Evolutionary conservation across 2,329 filamentous ascomycete genomes (phyloP), one percentile per base, ranked within the genome.

Genomic region (Stachybotrys elegans): DNA sequence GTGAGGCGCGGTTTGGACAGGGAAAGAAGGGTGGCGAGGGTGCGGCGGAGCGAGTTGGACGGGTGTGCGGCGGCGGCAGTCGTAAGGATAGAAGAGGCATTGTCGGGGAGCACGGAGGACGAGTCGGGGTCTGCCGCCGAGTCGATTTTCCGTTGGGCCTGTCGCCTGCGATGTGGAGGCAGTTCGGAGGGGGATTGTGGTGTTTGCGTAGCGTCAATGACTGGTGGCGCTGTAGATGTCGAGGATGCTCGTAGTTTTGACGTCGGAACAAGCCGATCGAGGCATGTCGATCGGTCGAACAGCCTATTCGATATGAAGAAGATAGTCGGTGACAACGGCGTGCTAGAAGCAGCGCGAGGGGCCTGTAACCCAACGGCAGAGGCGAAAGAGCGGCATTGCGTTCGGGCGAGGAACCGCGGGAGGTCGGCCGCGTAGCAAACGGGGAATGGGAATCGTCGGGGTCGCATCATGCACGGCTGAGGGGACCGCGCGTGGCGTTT

Each of bases 1-100:
- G 89, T 92, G 40, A 98, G 81, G 43, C 92, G 89, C 4, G 93
- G 93, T 63, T 98, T 98, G n/a, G 91, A 86, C 52, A 98, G 83
- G 21, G 93, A 88, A 50, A 98, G 83, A 57, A 89, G 89, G 22
- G 88, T 83, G 19, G 90, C 86, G 51, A 93, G 61, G 44, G 81
- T 76, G 45, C 90, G 87, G 20, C 78, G 76, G 42, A 78, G 45
- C 14, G 80, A 81, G 51, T 70, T 60, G 7, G 66, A 60, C 7
- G 70, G 77, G 43, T 71, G 73, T 40, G 66, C 65, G 39, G 71
- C 75, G 44, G 73, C 80, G 38, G 65, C 67, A 40, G 68, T 69
- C 31, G 79, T 71, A 19, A 84, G 72, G 14, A 74, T 63, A 5
- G 79, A 75, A 4, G 81, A 83, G 16, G 76, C 73, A 60, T 72